These are phyloP conservation scores for Mycocentrospora acerina DNA, from an alignment of 2,329 filamentous ascomycete genomes.

Conservation along the genomic window DNA sequence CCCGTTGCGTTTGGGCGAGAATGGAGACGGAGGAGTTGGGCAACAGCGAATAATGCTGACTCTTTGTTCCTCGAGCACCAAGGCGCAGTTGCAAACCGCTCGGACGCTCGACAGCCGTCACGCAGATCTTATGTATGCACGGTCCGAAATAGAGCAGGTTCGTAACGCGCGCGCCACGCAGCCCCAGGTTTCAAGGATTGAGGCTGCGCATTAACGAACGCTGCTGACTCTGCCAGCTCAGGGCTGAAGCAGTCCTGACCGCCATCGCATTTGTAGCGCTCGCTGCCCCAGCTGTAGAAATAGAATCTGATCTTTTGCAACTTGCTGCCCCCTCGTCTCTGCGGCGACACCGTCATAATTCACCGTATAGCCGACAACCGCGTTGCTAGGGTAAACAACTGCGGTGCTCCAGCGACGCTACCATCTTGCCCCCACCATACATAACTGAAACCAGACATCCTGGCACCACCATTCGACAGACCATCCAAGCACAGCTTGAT, in stretches of 20 bases:
- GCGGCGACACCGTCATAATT: conserved; percentile 10
- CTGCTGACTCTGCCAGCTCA: background rate
- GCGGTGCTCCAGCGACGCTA: conserved; percentile 12
- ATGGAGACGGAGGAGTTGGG: too few species aligned
- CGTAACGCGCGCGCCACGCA: conserved; percentile 12
- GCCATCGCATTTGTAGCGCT: background rate
- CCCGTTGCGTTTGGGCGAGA: too few species aligned
- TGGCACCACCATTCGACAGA: conserved; percentile 16
- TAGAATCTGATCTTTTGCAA: background rate
- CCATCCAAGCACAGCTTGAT: conserved; percentile 21
- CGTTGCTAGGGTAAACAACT: conserved; percentile 37
- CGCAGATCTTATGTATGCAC: too few species aligned
- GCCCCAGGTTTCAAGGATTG: too few species aligned
- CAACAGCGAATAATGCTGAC: too few species aligned
- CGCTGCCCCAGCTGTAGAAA: background rate
- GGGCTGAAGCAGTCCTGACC: too few species aligned
- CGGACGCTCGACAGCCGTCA: background rate
- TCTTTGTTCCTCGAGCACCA: too few species aligned
- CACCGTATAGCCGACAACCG: conserved; percentile 10
- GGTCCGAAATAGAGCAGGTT: conserved; percentile 8
- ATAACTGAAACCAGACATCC: conserved; percentile 29
- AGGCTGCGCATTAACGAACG: conserved; percentile 7
- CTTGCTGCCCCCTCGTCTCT: background rate
- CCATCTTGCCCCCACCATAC: conserved; percentile 27
- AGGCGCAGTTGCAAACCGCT: too few species aligned